A percentile compares a stretch with the other conserved stretches of the same genome.
phyloP scores from a whole-genome alignment of 2,329 filamentous ascomycete species.

The Ceratocystiopsis minuta region DNA sequence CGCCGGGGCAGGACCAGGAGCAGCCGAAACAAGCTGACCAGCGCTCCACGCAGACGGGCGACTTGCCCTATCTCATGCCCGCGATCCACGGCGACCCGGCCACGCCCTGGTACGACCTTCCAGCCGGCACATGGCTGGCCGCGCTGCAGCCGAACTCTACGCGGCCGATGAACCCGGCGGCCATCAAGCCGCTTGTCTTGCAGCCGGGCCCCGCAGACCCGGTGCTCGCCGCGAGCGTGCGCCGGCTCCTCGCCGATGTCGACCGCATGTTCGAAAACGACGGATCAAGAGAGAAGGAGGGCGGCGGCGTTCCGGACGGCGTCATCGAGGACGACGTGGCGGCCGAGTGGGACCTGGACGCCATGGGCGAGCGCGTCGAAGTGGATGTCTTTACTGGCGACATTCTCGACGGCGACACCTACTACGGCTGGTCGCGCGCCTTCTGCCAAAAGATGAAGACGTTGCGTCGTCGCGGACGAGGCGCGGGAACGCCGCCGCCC shows the following conservation, averaged over 20 bases:
- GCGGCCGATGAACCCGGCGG: conserved; percentile 51
- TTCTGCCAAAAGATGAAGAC: conserved; percentile 69
- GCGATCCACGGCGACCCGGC: conserved; percentile 57
- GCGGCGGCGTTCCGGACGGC: too few relatives aligned
- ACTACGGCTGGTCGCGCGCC: conserved; percentile 70
- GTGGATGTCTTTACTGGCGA: conserved; percentile 50
- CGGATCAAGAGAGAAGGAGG: too few relatives aligned
- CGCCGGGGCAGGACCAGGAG: background rate
- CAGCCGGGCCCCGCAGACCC: conserved; percentile 49
- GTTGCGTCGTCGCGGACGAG: background rate
- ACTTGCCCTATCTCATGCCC: conserved; percentile 56
- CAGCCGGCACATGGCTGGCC: conserved; percentile 64
- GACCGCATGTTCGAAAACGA: conserved; percentile 36
- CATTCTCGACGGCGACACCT: conserved; percentile 49
- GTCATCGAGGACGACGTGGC: too few relatives aligned
- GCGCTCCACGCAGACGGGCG: conserved; percentile 28
- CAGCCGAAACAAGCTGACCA: background rate
- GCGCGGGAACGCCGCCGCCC: too few relatives aligned
- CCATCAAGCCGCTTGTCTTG: conserved; percentile 56
- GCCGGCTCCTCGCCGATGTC: conserved; percentile 49
- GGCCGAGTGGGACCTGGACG: conserved; percentile 40
- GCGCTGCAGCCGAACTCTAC: conserved; percentile 61
- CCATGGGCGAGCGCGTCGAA: conserved; percentile 51
- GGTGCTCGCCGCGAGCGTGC: conserved; percentile 48
- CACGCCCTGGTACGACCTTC: conserved; percentile 64